These are phyloP conservation scores for Caryocar brasiliense DNA, from an alignment of 441 rosid species.

Conservation along the genomic window DNA sequence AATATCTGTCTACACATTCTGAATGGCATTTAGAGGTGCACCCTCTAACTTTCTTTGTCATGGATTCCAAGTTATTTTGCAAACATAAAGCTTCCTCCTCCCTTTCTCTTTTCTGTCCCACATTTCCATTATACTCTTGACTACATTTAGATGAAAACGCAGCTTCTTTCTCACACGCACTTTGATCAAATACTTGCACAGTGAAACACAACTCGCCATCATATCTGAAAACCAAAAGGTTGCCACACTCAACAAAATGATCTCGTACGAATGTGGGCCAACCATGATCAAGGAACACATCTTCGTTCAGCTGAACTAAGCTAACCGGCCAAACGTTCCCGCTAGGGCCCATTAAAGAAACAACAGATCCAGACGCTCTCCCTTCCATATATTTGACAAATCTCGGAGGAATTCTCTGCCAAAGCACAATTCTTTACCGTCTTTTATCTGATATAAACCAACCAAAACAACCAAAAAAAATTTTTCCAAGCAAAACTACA, in stretches of 20 bases:
- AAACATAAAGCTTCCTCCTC: slow-evolving; percentile 18
- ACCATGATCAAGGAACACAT: slow-evolving; percentile 28
- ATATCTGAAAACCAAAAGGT: slow-evolving; percentile 43
- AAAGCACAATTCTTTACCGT: background rate
- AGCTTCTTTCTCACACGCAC: slow-evolving; percentile 43
- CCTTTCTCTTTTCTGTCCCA: slow-evolving; percentile 30
- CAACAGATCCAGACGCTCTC: slow-evolving; percentile 27
- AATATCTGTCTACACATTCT: slow-evolving; percentile 5
- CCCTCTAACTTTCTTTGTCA: slow-evolving; percentile 17
- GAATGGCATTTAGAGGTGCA: slow-evolving; percentile 3
- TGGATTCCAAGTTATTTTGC: slow-evolving; percentile 12
- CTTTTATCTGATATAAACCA: too few species aligned
- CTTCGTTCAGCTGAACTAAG: slow-evolving; percentile 21
- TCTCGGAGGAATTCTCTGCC: slow-evolving; percentile 39
- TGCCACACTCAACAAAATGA: slow-evolving; percentile 34
- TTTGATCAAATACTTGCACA: slow-evolving; percentile 40
- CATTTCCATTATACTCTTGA: slow-evolving; percentile 16
- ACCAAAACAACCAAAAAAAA: too few species aligned
- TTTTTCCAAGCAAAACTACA: background rate
- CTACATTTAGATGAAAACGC: slow-evolving; percentile 29
- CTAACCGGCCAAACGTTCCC: slow-evolving; percentile 38
- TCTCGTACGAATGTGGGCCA: slow-evolving; percentile 38
- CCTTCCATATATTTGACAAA: slow-evolving; percentile 35
- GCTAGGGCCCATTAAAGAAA: slow-evolving; percentile 43
- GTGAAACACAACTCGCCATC: slow-evolving; percentile 37